Base-by-base conservation (phyloP, 2,329 filamentous ascomycete species). In the Venturia carpophila region DNA sequence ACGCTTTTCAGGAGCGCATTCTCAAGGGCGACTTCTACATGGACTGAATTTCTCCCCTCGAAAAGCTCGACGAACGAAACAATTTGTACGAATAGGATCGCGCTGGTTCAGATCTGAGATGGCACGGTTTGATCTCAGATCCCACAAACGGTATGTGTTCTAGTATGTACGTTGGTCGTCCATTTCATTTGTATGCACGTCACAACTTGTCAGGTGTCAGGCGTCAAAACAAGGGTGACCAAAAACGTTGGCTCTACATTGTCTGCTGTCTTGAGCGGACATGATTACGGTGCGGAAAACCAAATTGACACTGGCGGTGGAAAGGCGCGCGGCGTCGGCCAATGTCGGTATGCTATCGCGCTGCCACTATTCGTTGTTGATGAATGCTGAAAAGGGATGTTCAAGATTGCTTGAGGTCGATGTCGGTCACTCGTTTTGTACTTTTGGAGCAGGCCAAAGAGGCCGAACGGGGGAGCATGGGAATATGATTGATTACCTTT, bases 21-120 rank as follows among this genome's bases (percentile, higher is more conserved):
- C 83, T 99, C 70, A 94, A 96, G 79, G 94, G 93, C 58, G 94
- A 99, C 73, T 97, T 99, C 72, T 94, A 94, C 80, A 97, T 97
- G 92, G 92, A 97, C 73, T 96, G 82, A 68, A 21, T 11, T 2
- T 27, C 39, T 7, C 11, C 17, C 0, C 2, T 17, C 1, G 11
- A 58, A 34, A 24, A 58, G 27, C 1, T 21, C 2, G 47, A 58
- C 30, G 13, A 37, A 39, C 0, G 11, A n/a, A 37, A 58, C 15
- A 58, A 37, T 37, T 52, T 58, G 52, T 58, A 58, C 17, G 27
- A 58, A 37, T 37, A 58, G 11, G 30, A 15, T 10, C 5, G 30
- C 5, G 17, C 17, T 17, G 5, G 24, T 55, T n/a, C 24, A 55
- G 49, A 34, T 55, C 13, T 34, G 49, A 5, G 52, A 37, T 58